These are phyloP conservation scores for Purpureocillium lavendulum DNA, from an alignment of 2,329 filamentous ascomycete species.

Conservation along the genomic window DNA sequence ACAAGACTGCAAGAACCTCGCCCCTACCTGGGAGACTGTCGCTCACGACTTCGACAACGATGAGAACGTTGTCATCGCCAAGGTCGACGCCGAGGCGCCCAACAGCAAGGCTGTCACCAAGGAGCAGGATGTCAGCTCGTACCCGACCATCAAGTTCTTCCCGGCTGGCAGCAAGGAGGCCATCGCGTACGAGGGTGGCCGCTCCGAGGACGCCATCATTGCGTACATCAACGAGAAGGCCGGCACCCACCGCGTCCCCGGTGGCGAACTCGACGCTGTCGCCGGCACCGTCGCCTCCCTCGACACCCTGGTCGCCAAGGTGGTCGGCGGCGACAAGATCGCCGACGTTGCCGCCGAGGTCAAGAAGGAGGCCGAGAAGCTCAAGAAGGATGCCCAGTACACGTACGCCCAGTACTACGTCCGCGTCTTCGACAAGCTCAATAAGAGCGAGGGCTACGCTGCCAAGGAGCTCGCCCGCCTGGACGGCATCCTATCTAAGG, in stretches of 20 bases:
- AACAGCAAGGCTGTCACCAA: constrained; percentile 72
- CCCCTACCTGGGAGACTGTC: constrained; percentile 81
- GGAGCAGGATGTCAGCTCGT: constrained; percentile 72
- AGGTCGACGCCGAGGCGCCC: constrained; percentile 87
- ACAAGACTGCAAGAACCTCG: constrained; percentile 90
- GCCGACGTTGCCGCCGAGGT: constrained; percentile 61
- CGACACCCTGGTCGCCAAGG: constrained; percentile 67
- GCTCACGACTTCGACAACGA: constrained; percentile 76
- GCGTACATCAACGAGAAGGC: constrained; percentile 81
- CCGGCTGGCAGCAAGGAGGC: constrained; percentile 69
- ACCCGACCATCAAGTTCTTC: constrained; percentile 98
- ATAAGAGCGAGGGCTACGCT: constrained; percentile 67
- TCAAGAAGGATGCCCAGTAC: constrained; percentile 55
- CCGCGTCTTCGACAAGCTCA: constrained; percentile 80
- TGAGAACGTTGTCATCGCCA: constrained; percentile 74
- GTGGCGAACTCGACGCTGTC: constrained; percentile 67
- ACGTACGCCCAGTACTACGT: constrained; percentile 93
- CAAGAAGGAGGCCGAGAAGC: constrained; percentile 57
- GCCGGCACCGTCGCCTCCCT: constrained; percentile 79
- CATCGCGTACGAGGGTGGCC: constrained; percentile 65
- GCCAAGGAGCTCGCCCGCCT: constrained; percentile 80
- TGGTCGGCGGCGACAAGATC: constrained; percentile 54
- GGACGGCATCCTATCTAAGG: constrained; percentile 74
- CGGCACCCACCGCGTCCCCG: constrained; percentile 74
- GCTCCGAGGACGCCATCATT: constrained; percentile 68